Evolutionary conservation across 495 filamentous ascomycete genomes (phyloP).

Genomic region (Pseudotulostoma volvatum): DNA sequence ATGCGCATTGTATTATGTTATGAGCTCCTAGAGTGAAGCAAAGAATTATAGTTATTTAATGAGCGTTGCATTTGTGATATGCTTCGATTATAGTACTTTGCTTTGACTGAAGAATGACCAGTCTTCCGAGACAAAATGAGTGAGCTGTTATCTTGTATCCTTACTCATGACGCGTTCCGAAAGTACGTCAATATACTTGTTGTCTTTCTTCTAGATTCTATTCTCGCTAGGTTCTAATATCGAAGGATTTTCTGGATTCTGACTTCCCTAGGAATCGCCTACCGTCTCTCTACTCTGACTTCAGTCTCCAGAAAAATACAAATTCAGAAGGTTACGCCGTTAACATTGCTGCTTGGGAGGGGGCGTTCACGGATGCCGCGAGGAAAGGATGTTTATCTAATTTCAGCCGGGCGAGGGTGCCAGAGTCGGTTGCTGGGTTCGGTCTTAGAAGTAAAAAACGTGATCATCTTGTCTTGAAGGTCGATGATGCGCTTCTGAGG

Average conservation of each 20-base stretch:
- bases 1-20: too few species aligned
- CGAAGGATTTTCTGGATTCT: background rate
- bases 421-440: background rate
- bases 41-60: too few species aligned
- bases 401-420: slow-evolving; percentile 8
- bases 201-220: slow-evolving; percentile 3
- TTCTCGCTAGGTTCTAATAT: background rate
- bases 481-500: slow-evolving; percentile 50
- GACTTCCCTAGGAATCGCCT: slow-evolving; percentile 48
- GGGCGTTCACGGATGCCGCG: slow-evolving; percentile 50
- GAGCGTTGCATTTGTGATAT: too few species aligned
- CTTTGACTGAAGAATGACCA: too few species aligned
- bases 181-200: slow-evolving; percentile 26
- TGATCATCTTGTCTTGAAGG: slow-evolving; percentile 42
- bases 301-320: slow-evolving; percentile 53
- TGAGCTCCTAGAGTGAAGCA: too few species aligned
- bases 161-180: slow-evolving; percentile 45
- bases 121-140: too few species aligned
- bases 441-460: slow-evolving; percentile 14
- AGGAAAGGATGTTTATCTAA: slow-evolving; percentile 47
- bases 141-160: slow-evolving; percentile 44
- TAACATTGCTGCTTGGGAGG: slow-evolving; percentile 72
- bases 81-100: too few species aligned
- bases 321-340: slow-evolving; percentile 86
- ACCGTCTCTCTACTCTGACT: slow-evolving; percentile 89